These are phyloP conservation scores for Naganishia sp. DNA, from an alignment of 1,284 basidiomycete genomes.

Conservation along the genomic window DNA sequence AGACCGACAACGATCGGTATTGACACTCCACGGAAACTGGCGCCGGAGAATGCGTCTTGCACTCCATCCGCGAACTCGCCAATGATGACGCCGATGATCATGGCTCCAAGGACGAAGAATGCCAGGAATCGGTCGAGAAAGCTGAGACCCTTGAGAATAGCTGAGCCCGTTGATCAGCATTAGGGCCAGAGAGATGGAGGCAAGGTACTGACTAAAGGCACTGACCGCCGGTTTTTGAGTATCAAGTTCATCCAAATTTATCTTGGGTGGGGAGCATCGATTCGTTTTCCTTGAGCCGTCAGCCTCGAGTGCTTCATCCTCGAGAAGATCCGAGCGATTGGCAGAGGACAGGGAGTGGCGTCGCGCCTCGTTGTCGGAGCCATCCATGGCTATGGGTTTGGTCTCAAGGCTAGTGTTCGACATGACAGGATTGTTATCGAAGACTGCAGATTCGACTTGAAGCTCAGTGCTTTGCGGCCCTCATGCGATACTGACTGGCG, in stretches of 20 bases:
- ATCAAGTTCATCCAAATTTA: conserved; percentile 16
- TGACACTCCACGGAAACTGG: conserved; percentile 48
- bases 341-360: conserved; percentile 5
- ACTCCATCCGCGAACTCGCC: conserved; percentile 58
- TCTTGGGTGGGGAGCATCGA: conserved; percentile 12
- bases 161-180: conserved; percentile 25
- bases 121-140: conserved; percentile 70
- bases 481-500: too few relatives aligned
- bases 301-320: conserved; percentile 7
- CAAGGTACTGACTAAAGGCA: conserved; percentile 23
- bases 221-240: conserved; percentile 13
- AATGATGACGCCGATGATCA: conserved; percentile 77
- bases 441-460: too few relatives aligned
- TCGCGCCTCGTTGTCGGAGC: conserved; percentile 1
- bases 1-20: conserved; percentile 74
- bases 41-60: conserved; percentile 38
- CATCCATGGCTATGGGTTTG: not conserved
- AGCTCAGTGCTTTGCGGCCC: too few relatives aligned
- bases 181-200: not conserved
- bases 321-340: conserved; percentile 12
- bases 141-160: conserved; percentile 48
- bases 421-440: not conserved
- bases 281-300: conserved; percentile 5
- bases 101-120: conserved; percentile 69
- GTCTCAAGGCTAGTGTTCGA: not conserved